phyloP scores from a whole-genome alignment of 2,329 filamentous ascomycete species.

The Ploettnerulaceae sp. region DNA sequence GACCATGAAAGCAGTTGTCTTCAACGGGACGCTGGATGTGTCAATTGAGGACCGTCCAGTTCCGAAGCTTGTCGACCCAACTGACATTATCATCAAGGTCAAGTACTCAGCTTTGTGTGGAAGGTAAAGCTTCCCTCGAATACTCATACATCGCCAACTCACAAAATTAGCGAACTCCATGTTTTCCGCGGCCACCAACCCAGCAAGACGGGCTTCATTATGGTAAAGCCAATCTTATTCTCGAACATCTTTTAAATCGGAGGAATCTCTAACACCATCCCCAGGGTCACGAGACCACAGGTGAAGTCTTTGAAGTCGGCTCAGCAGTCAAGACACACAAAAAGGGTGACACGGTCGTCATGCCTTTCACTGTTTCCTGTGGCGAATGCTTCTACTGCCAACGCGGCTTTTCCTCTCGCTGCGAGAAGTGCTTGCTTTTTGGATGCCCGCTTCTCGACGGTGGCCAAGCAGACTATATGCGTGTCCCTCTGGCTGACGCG shows the following conservation, averaged over 20 bases:
- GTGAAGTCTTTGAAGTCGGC: constrained; percentile 65
- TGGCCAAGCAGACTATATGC: constrained; percentile 76
- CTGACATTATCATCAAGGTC: constrained; percentile 80
- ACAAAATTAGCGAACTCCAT: constrained; percentile 65
- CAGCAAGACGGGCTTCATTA: constrained; percentile 57
- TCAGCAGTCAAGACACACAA: constrained; percentile 61
- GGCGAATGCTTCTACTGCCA: constrained; percentile 79
- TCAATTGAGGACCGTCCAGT: constrained; percentile 70
- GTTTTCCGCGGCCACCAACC: constrained; percentile 78
- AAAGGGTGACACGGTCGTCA: constrained; percentile 73
- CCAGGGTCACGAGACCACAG: constrained; percentile 81
- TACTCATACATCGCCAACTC: too few relatives aligned
- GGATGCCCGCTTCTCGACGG: constrained; percentile 67
- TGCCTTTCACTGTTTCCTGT: constrained; percentile 79
- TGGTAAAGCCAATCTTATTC: constrained; percentile 30
- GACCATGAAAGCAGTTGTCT: constrained; percentile 82
- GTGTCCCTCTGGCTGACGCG: constrained; percentile 74
- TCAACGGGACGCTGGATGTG: constrained; percentile 53
- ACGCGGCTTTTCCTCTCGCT: constrained; percentile 72
- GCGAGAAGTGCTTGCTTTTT: constrained; percentile 64
- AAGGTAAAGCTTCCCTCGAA: too few relatives aligned
- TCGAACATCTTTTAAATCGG: background rate
- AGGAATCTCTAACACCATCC: background rate
- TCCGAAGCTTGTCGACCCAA: constrained; percentile 64
- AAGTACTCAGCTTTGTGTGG: constrained; percentile 81